phyloP scores from a whole-genome alignment of 768 basidiomycete species.

The Tubosaeta sp. region DNA sequence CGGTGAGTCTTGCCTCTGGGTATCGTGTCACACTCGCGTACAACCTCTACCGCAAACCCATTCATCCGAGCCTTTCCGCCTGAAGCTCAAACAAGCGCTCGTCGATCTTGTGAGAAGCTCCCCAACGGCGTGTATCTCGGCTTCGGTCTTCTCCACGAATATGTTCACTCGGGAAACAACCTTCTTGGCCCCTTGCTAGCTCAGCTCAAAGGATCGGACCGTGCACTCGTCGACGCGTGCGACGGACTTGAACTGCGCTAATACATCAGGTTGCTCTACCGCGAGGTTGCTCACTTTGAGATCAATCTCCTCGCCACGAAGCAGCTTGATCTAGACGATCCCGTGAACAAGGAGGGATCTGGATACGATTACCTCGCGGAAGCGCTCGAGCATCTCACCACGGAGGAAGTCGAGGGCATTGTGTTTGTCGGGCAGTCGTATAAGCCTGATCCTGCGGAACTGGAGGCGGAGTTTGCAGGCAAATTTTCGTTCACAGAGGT shows the following conservation, averaged over 20 bases:
- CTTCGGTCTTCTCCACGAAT: background rate
- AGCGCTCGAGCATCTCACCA: background rate
- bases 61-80: background rate
- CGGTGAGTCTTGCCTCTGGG: constrained; percentile 34
- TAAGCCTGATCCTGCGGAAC: background rate
- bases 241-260: constrained; percentile 4
- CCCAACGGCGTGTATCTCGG: constrained; percentile 6
- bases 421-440: background rate
- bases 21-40: background rate
- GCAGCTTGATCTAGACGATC: background rate
- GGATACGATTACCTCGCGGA: background rate
- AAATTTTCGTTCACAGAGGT: constrained; percentile 3
- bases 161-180: background rate
- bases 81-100: background rate
- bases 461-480: background rate
- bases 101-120: background rate
- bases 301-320: background rate
- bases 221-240: constrained; percentile 1
- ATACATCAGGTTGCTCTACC: constrained; percentile 5
- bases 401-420: constrained; percentile 5
- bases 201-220: background rate
- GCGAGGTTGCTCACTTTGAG: fast-evolving
- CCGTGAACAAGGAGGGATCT: background rate
- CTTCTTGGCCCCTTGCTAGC: background rate
- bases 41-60: background rate